phyloP scores from a whole-genome alignment of 306 rosid genomes.

The Trichosanthes truncata region DNA sequence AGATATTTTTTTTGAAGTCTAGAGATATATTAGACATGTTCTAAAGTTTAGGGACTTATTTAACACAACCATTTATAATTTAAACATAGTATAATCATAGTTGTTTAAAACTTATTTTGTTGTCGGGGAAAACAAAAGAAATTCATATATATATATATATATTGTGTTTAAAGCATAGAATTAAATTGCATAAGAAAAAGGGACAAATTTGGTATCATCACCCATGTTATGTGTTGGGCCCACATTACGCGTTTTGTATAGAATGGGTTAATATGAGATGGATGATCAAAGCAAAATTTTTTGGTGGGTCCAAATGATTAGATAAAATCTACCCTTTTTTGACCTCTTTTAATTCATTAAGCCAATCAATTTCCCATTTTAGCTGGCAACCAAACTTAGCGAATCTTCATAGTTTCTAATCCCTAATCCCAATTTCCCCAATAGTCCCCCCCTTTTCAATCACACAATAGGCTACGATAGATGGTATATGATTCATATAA shows the following conservation, averaged over 20 bases:
- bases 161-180: background rate
- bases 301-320: slow-evolving; percentile 8
- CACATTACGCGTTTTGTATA: slow-evolving; percentile 10
- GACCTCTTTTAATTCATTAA: background rate
- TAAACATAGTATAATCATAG: too few species aligned
- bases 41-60: too few species aligned
- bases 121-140: background rate
- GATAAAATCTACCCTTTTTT: background rate
- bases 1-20: too few species aligned
- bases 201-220: background rate
- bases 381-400: background rate
- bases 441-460: too few species aligned
- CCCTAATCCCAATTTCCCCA: background rate
- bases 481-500: background rate
- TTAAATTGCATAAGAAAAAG: background rate
- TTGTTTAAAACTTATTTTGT: too few species aligned
- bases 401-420: background rate
- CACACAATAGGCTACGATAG: background rate
- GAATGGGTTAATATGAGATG: background rate
- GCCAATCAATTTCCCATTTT: background rate
- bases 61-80: too few species aligned
- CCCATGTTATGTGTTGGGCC: slow-evolving; percentile 3
- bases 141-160: too few species aligned
- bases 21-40: too few species aligned
- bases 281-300: background rate